Evolutionary conservation across 1,284 basidiomycete genomes (phyloP), one percentile per base, ranked within the genome.

Genomic region (Pseudozyma sp.): DNA sequence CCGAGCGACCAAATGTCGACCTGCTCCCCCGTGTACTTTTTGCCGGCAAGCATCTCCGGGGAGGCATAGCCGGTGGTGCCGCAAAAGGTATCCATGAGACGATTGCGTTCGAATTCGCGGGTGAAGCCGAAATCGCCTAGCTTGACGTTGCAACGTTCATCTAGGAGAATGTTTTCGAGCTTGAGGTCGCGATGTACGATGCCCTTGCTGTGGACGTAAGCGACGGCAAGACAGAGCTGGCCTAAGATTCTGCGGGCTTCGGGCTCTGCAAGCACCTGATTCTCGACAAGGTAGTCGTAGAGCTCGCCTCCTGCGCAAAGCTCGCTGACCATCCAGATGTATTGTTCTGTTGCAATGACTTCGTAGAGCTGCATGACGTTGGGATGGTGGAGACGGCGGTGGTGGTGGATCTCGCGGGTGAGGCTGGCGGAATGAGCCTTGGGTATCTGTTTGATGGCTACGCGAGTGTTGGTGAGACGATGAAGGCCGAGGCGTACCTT

Each of bases 1-100:
- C 96, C 96, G 35, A 98, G 87, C 0, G 97, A 98, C 96, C 96
- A 99, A 31, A 97, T 88, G 81, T 99, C 97, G 48, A 97, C 94
- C 88, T 97, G 94, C 91, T 92, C 90, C 7, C 97, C 97, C 29
- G 91, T 89, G 82, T 99, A 99, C 84, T 91, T 94, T 84, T 90
- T 90, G 5, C 92, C 92, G 70, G 91, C 88, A 8, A 99, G 86
- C 90, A 99, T 97, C 85, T 99, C 96, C 1, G 96, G 96, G 13
- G 94, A 90, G 1, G 94, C 96, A 84, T 99, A 90, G 39, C 93
- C 94, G 0, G 95, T 96, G 1, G 97, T 99, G 7, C 97, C 96
- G 82, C 97, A 99, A 82, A 92, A 96, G 0, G 96, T 99, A 77
- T 97, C 94, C 88, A 99, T 90, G 43, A 94, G 86, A 19, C 88